A percentile compares a stretch with the other conserved stretches of the same genome.
These are phyloP conservation scores for Verticillium klebahnii DNA, from an alignment of 2,329 filamentous ascomycete genomes.

Conservation along the genomic window DNA sequence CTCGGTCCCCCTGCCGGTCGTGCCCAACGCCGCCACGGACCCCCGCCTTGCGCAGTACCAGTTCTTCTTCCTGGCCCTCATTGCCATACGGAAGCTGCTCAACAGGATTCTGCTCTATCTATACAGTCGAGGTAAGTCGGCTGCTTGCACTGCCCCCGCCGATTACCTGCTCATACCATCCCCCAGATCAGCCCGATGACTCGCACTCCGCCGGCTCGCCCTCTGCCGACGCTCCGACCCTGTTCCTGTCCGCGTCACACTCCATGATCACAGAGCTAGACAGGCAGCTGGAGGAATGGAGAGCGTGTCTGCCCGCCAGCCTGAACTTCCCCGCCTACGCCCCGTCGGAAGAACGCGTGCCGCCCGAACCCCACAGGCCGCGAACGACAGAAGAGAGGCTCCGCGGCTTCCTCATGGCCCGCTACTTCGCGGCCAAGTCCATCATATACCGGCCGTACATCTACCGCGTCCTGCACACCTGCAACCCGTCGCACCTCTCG, in stretches of 20 bases:
- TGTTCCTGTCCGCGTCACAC: not conserved
- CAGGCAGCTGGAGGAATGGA: conserved; percentile 7
- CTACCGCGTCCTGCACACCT: not conserved
- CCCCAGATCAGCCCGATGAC: not conserved
- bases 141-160: not conserved
- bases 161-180: not conserved
- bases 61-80: conserved; percentile 8
- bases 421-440: conserved; percentile 8
- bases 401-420: conserved; percentile 2
- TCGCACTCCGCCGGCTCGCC: not conserved
- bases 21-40: not conserved
- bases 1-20: conserved; percentile 1
- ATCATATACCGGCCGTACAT: conserved; percentile 6
- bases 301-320: not conserved
- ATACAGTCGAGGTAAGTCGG: conserved; percentile 1
- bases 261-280: conserved; percentile 5
- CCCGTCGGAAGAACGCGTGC: not conserved
- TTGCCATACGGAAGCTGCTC: conserved; percentile 5
- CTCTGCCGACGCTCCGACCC: not conserved
- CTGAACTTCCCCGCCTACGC: conserved; percentile 1
- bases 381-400: conserved; percentile 3
- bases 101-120: conserved; percentile 5
- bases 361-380: not conserved
- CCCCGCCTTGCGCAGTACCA: conserved; percentile 1
- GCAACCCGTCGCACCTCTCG: not conserved